A percentile compares a stretch with the other conserved stretches of the same genome.
These are phyloP conservation scores for Colletotrichum sp. DNA, from an alignment of 2,329 filamentous ascomycete genomes.

Conservation along the genomic window DNA sequence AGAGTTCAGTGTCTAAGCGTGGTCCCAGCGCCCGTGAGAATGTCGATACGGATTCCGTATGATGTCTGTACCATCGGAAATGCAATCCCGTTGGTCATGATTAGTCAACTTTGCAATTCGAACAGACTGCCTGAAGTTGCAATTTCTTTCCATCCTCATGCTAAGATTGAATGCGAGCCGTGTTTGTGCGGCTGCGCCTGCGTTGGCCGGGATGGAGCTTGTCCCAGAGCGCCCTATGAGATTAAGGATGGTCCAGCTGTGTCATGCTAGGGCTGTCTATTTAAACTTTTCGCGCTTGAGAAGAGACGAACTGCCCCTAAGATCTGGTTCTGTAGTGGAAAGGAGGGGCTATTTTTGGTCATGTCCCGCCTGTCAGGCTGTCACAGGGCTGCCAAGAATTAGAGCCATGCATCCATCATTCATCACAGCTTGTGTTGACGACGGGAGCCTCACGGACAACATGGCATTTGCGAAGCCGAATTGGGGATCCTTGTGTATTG, in stretches of 20 bases:
- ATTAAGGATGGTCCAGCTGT: not conserved
- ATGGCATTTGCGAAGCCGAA: not conserved
- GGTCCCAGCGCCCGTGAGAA: not conserved
- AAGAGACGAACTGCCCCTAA: not conserved
- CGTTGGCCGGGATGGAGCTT: not conserved
- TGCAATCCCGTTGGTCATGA: not conserved
- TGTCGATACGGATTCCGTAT: fast-evolving
- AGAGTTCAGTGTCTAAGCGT: not conserved
- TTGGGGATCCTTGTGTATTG: not conserved
- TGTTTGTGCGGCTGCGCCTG: not conserved
- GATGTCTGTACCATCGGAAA: not conserved
- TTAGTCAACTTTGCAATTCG: not conserved
- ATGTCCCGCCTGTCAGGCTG: not conserved
- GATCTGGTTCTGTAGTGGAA: not conserved
- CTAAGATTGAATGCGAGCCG: not conserved
- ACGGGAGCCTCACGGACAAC: not conserved
- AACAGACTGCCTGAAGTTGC: not conserved
- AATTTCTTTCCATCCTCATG: not conserved
- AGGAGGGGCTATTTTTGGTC: not conserved
- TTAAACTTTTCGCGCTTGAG: not conserved
- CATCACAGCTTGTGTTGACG: not conserved
- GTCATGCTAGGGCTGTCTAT: not conserved
- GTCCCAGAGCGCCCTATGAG: not conserved
- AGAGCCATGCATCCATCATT: not conserved
- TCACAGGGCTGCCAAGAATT: not conserved